phyloP scores from a whole-genome alignment of 164 flowering plant genomes.

The Warburgia ugandensis region DNA sequence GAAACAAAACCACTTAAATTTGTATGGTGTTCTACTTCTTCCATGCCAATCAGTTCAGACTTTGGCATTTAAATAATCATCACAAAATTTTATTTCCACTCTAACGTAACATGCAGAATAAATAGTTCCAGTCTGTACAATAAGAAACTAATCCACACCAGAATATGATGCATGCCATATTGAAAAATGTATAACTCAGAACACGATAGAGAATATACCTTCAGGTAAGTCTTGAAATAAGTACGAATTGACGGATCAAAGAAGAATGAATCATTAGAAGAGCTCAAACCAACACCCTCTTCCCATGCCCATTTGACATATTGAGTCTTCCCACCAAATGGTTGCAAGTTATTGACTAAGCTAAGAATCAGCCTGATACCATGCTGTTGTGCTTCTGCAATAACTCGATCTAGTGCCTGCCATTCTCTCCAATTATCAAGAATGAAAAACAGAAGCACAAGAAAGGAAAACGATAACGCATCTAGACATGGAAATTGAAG shows the following conservation, averaged over 20 bases:
- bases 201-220: too few species aligned
- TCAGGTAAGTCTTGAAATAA: conserved; percentile 72
- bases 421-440: conserved; percentile 5
- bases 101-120: neutral
- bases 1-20: too few species aligned
- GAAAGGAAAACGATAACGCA: neutral
- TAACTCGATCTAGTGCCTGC: conserved; percentile 81
- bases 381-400: conserved; percentile 73
- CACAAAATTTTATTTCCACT: neutral
- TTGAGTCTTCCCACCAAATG: conserved; percentile 93
- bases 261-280: conserved; percentile 94
- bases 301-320: conserved; percentile 96
- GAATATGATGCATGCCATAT: neutral
- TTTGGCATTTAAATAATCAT: neutral
- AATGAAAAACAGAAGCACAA: neutral
- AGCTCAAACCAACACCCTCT: conserved; percentile 71
- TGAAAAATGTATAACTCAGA: neutral
- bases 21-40: too few species aligned
- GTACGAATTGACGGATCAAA: conserved; percentile 75
- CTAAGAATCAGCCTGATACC: conserved; percentile 71
- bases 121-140: neutral
- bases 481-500: too few species aligned
- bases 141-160: neutral
- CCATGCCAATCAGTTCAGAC: neutral
- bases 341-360: conserved; percentile 88